Conservation (phyloP, 2,329 filamentous ascomycete genomes). For the Diaporthe nobilis region DNA sequence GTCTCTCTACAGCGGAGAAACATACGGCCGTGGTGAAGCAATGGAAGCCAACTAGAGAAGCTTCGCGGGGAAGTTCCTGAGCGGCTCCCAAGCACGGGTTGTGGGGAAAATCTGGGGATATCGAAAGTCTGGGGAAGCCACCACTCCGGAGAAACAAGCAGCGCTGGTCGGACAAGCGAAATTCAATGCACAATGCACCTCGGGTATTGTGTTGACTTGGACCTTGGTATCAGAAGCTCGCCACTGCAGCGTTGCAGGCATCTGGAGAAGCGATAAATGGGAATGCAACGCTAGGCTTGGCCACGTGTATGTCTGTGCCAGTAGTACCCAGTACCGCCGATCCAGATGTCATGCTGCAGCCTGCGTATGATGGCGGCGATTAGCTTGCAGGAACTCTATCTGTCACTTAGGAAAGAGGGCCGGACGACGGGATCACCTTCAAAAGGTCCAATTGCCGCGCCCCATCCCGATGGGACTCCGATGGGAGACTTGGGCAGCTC, state of each 20-base stretch:
- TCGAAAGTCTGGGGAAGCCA: neutral
- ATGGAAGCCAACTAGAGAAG: neutral
- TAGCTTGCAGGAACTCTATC: constrained; percentile 3
- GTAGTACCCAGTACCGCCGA: neutral
- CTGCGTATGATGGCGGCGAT: neutral
- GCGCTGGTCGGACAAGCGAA: neutral
- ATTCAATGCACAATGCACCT: neutral
- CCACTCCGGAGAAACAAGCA: neutral
- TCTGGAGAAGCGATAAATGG: neutral
- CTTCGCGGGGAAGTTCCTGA: neutral
- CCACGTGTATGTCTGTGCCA: constrained; percentile 22
- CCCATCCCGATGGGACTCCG: constrained; percentile 5
- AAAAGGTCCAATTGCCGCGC: constrained; percentile 21
- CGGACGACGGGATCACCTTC: constrained; percentile 11
- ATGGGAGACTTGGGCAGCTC: neutral
- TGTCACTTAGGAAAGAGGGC: neutral
- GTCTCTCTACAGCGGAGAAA: constrained; percentile 13
- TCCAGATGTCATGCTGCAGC: neutral
- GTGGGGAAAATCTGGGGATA: constrained; percentile 34
- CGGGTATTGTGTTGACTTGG: neutral
- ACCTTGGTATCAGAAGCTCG: neutral
- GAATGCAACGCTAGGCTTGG: constrained; percentile 4
- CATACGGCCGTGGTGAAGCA: neutral
- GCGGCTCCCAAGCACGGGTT: constrained; percentile 1
- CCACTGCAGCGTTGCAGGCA: constrained; percentile 2